Percentiles rank a stretch among this genome's conserved stretches.
phyloP scores from a whole-genome alignment of 176 grass and related monocot species.

The Oryza glumipatula region DNA sequence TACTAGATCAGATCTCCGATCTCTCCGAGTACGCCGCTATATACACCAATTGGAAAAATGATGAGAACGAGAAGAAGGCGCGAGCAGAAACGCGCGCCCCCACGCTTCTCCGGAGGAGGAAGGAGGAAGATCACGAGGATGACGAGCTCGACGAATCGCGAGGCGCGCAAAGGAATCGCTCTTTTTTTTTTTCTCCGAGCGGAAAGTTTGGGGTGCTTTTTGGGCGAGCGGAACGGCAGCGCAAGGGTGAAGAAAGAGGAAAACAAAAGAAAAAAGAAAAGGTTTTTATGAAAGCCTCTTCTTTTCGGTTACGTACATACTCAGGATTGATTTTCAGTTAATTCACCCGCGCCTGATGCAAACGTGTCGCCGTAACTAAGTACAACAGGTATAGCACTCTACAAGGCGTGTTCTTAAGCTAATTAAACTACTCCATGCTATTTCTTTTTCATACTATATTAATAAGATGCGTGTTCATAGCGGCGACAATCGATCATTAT shows the following conservation, averaged over 20 bases:
- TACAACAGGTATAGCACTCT: too few species aligned
- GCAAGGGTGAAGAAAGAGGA: not conserved
- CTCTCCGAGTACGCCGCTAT: conserved; percentile 10
- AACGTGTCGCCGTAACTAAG: not conserved
- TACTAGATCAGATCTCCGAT: conserved; percentile 43
- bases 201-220: conserved; percentile 29
- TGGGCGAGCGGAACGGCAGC: not conserved
- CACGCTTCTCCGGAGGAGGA: not conserved
- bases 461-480: too few species aligned
- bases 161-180: conserved; percentile 38
- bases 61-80: conserved; percentile 3
- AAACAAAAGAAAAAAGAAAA: not conserved
- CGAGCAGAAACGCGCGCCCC: conserved; percentile 39
- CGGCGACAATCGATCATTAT: too few species aligned
- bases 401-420: not conserved
- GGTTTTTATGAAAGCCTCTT: not conserved
- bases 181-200: not conserved
- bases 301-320: not conserved
- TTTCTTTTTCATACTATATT: not conserved
- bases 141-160: conserved; percentile 28
- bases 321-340: not conserved
- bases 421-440: not conserved
- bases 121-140: conserved; percentile 37
- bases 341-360: conserved; percentile 9
- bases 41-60: not conserved